phyloP scores from a whole-genome alignment of 2,329 filamentous ascomycete genomes.

The Penicillium brevicompactum region DNA sequence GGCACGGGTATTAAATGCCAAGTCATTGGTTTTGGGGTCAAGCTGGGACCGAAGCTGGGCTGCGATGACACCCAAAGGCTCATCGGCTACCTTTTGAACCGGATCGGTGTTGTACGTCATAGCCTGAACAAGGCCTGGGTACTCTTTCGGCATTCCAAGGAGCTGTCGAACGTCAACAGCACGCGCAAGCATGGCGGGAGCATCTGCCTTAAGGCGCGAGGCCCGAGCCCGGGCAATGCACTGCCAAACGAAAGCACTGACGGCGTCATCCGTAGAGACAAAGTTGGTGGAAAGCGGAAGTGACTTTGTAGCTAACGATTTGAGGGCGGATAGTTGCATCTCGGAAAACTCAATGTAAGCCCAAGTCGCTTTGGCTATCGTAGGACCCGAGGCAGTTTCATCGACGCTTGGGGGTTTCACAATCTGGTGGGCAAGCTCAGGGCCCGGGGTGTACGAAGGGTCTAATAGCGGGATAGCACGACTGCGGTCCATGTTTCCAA shows the following conservation, averaged over 20 bases:
- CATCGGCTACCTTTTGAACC: constrained; percentile 30
- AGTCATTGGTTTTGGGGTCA: constrained; percentile 27
- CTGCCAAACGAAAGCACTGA: constrained; percentile 57
- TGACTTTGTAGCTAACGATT: constrained; percentile 7
- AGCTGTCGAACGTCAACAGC: constrained; percentile 52
- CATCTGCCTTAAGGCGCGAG: constrained; percentile 31
- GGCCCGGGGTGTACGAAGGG: constrained; percentile 34
- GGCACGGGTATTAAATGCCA: constrained; percentile 41
- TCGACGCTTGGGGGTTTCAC: constrained; percentile 20
- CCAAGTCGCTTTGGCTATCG: constrained; percentile 8
- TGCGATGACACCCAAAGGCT: constrained; percentile 39
- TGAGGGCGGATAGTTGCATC: constrained; percentile 10
- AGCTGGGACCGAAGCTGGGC: constrained; percentile 44
- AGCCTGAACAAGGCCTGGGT: constrained; percentile 53
- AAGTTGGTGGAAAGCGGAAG: constrained; percentile 31
- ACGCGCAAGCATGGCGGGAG: constrained; percentile 44
- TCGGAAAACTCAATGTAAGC: constrained; percentile 16
- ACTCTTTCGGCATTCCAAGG: constrained; percentile 45
- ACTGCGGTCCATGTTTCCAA: constrained; percentile 46
- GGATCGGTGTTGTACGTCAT: constrained; percentile 46
- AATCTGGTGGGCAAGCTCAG: constrained; percentile 43
- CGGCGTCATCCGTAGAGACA: constrained; percentile 57
- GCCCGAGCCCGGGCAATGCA: constrained; percentile 46
- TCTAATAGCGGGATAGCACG: constrained; percentile 45
- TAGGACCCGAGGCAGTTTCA: neutral